These are phyloP conservation scores for Alliaria petiolata DNA, from an alignment of 345 rosid genomes.

Conservation along the genomic window DNA sequence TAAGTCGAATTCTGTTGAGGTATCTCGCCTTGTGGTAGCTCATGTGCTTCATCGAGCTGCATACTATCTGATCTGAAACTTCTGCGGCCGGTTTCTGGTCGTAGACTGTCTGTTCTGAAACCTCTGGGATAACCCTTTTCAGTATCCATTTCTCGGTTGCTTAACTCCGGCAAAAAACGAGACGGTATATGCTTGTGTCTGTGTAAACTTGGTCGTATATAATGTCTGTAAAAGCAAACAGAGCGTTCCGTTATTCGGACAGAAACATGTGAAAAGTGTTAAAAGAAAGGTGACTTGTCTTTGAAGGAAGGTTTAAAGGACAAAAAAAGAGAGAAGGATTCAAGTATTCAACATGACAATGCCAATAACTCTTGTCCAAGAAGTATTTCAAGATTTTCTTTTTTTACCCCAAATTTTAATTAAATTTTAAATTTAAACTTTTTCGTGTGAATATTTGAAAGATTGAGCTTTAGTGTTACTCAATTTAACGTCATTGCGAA, in stretches of 20 bases:
- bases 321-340: neutral
- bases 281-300: neutral
- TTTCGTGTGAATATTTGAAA: neutral
- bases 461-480: neutral
- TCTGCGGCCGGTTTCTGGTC: neutral
- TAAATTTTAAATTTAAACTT: neutral
- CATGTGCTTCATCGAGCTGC: slow-evolving; percentile 19
- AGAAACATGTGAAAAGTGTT: slow-evolving; percentile 16
- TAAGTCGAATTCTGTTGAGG: slow-evolving; percentile 25
- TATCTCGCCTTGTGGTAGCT: neutral
- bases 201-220: neutral
- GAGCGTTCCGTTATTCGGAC: slow-evolving; percentile 2
- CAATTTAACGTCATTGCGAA: slow-evolving; percentile 1
- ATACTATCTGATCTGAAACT: slow-evolving; percentile 27
- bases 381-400: neutral
- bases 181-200: neutral
- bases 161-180: neutral
- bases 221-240: neutral
- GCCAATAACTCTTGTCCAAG: neutral
- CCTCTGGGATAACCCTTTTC: slow-evolving; percentile 30
- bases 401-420: neutral
- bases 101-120: slow-evolving; percentile 26
- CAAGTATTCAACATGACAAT: neutral
- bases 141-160: slow-evolving; percentile 21
- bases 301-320: slow-evolving; percentile 22